phyloP scores from a whole-genome alignment of 371 early-diverging fungal genomes.

The Caulochytrium protostelioides region DNA sequence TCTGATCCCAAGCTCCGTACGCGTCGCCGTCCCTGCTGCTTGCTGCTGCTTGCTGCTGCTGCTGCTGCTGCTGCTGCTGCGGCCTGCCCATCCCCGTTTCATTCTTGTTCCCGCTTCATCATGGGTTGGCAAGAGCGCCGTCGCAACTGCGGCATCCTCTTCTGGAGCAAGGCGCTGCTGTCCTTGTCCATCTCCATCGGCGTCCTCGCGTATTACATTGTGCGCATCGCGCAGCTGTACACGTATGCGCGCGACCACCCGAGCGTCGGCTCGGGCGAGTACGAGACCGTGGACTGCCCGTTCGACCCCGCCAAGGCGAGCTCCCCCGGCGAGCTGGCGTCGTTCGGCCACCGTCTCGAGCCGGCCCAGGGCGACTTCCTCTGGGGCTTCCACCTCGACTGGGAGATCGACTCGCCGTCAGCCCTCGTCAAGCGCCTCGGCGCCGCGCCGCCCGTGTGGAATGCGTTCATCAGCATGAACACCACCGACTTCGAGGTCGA shows the following conservation, averaged over 20 bases:
- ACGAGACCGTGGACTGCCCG: not conserved
- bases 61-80: no score
- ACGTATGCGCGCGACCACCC: conserved; percentile 1
- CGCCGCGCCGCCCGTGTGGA: conserved; percentile 1
- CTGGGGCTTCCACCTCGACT: conserved; percentile 11
- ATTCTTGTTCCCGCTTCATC: no score
- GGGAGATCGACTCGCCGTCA: conserved; percentile 6
- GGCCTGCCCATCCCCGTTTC: no score
- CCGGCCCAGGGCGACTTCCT: conserved; percentile 5
- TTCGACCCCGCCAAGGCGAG: not conserved
- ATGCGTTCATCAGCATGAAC: conserved; percentile 12
- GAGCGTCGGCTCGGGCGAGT: not conserved
- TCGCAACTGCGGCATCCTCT: conserved; percentile 12
- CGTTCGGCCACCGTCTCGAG: conserved; percentile 10
- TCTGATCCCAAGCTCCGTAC: no score
- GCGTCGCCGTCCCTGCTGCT: no score
- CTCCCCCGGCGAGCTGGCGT: not conserved
- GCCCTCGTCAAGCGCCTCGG: conserved; percentile 1
- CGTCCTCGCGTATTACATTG: conserved; percentile 4
- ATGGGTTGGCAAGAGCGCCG: no score
- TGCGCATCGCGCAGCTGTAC: not conserved
- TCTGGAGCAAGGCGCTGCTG: conserved; percentile 12
- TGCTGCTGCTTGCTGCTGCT: no score
- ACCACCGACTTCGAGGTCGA: conserved; percentile 4
- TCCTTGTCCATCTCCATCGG: conserved; percentile 6